Evolutionary conservation across 2,329 filamentous ascomycete genomes (phyloP).

Genomic region (Aspergillus sp.): DNA sequence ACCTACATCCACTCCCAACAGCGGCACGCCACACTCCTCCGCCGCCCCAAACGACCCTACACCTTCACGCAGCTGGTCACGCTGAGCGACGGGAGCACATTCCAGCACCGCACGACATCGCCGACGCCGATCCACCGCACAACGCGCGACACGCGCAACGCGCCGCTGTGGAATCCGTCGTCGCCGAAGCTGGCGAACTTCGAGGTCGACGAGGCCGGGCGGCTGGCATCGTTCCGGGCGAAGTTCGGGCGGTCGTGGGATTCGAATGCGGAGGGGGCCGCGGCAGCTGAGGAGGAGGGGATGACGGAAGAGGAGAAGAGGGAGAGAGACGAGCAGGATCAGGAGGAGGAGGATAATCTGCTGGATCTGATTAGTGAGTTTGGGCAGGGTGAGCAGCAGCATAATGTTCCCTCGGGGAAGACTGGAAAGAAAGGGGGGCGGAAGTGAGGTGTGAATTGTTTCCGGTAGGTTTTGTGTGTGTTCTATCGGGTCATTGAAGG

Average conservation of each 20-base stretch:
- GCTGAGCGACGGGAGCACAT: conserved; percentile 82
- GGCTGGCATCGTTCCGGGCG: conserved; percentile 73
- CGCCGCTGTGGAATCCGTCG: conserved; percentile 80
- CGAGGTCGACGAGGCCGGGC: conserved; percentile 90
- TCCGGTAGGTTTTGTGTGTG: no score
- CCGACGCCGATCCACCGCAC: conserved; percentile 49
- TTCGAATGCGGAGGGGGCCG: conserved; percentile 38
- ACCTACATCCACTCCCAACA: conserved; percentile 49
- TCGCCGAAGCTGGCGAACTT: conserved; percentile 73
- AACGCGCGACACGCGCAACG: conserved; percentile 81
- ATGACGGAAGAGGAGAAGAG: no score
- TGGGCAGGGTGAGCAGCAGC: conserved; percentile 34
- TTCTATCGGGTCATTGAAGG: no score
- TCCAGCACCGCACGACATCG: conserved; percentile 42
- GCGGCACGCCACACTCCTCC: conserved; percentile 75
- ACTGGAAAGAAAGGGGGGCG: conserved; percentile 23
- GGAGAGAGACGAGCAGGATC: conserved; percentile 31
- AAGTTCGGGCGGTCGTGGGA: conserved; percentile 83
- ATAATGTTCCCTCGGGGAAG: conserved; percentile 23
- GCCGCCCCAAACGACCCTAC: conserved; percentile 84
- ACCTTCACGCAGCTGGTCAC: conserved; percentile 95
- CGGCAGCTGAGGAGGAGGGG: conserved; percentile 23
- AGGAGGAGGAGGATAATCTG: conserved; percentile 45
- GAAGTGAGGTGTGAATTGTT: conserved; percentile 6
- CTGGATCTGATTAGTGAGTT: conserved; percentile 49